These are phyloP conservation scores for Fusarium stilboides DNA, from an alignment of 2,329 filamentous ascomycete genomes.

Conservation along the genomic window DNA sequence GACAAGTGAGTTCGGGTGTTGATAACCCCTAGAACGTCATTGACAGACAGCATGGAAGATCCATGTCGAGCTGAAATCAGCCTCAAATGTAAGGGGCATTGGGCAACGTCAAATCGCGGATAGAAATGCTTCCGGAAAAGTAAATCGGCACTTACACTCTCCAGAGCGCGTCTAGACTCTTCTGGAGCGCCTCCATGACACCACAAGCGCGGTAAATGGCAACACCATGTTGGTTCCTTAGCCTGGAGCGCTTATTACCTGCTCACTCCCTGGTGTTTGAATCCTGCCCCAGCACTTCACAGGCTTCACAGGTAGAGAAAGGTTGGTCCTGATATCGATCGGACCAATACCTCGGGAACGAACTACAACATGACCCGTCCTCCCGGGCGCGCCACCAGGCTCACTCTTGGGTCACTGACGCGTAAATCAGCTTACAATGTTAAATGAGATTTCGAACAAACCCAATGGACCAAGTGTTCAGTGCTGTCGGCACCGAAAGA, in stretches of 20 bases:
- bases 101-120: conserved; percentile 16
- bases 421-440: conserved; percentile 9
- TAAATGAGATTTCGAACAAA: background rate
- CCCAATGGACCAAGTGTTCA: background rate
- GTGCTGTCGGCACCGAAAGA: conserved; percentile 4
- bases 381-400: background rate
- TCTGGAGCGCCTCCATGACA: conserved; percentile 41
- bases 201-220: conserved; percentile 38
- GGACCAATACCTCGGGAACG: background rate
- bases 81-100: background rate
- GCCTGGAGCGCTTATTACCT: conserved; percentile 12
- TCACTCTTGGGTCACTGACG: conserved; percentile 3
- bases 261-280: background rate
- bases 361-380: background rate
- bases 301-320: background rate
- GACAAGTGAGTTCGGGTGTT: background rate
- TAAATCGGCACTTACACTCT: conserved; percentile 14
- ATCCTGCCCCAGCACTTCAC: background rate
- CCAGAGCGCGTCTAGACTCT: conserved; percentile 38
- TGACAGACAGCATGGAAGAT: background rate
- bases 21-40: background rate
- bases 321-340: background rate
- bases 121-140: conserved; percentile 22
- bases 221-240: conserved; percentile 35
- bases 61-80: conserved; percentile 30